Evolutionary conservation across 2,329 filamentous ascomycete genomes (phyloP), one percentile per base, ranked within the genome.

Genomic region (Botrytis fragariae): DNA sequence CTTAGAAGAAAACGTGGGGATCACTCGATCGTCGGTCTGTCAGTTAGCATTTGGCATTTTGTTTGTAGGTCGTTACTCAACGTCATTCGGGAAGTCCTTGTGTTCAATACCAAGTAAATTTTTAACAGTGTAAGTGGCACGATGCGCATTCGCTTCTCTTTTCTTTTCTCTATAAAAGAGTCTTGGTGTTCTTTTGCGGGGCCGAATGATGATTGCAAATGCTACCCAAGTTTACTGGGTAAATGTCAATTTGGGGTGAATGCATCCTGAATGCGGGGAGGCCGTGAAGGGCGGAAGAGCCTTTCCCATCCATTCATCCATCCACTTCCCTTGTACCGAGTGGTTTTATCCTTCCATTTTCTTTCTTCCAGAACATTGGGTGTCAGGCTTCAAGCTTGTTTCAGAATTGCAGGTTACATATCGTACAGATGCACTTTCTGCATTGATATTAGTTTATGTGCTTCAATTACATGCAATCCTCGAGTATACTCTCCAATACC

Each of bases 31-130:
- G 25, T 39, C 35, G n/a, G 25, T 29, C 32, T 32, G 35, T 68
- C 45, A 42, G 35, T 61, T 39, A 42, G 20, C 8, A 51, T 29
- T 51, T 48, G 35, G 12, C 16, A 67, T 25, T 35, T 12, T 16
- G n/a, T 54, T 48, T 51, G 44, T 29, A n/a, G 20, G 32, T 54
- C 45, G 45, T 68, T 68, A 68, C 35, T 29, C 64, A 68, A 57
- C 35, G 16, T 25, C 12, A 32, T 7, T 16, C 22, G 48, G 48
- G 48, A n/a, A 65, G 63, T 29, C 51, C 54, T 4, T 22, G 48
- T 32, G 25, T 39, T 54, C 25, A 14, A 22, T 42, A 5, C 64
- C 35, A 42, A 22, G 45, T 20, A 29, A 29, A 29, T 2, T 32
- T 39, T 65, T 16, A 8, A 39, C 48, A 14, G 45, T 54, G 35